phyloP scores from a whole-genome alignment of 768 basidiomycete genomes.

The Chiua virens region DNA sequence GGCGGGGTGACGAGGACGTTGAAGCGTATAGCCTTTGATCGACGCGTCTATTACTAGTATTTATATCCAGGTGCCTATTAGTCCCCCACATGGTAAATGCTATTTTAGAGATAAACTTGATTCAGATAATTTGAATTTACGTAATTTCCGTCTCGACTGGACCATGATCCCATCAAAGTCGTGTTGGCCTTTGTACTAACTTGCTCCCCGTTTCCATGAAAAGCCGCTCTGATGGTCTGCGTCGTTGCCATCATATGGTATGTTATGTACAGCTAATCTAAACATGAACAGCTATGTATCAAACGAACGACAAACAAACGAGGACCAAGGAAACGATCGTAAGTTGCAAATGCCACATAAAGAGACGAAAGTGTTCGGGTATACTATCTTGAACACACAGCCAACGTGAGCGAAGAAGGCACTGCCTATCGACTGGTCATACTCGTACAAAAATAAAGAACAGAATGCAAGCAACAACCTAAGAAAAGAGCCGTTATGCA shows the following conservation, averaged over 20 bases:
- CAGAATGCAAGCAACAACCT: background rate
- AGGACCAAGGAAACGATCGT: conserved; percentile 22
- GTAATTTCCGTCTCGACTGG: conserved; percentile 21
- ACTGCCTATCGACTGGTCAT: conserved; percentile 16
- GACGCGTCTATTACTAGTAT: no score
- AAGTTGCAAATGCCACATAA: conserved; percentile 10
- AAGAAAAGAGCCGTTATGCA: background rate
- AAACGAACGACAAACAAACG: conserved; percentile 21
- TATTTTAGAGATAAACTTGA: no score
- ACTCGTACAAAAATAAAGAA: conserved; percentile 15
- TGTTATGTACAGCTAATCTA: conserved; percentile 1
- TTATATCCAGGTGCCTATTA: no score
- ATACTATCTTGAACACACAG: conserved; percentile 17
- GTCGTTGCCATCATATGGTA: background rate
- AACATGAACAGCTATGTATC: background rate
- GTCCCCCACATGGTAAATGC: no score
- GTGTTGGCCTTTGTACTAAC: background rate
- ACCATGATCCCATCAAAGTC: background rate
- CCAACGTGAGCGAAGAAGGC: conserved; percentile 14
- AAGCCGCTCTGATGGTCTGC: background rate
- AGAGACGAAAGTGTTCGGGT: conserved; percentile 17
- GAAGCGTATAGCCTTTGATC: no score
- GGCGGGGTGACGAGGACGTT: no score
- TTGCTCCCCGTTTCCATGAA: background rate
- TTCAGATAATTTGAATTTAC: no score